Percentiles rank a stretch among this genome's conserved stretches.
These are phyloP conservation scores for Pseudogymnoascus verrucosus DNA, from an alignment of 2,329 filamentous ascomycete species.

Conservation along the genomic window DNA sequence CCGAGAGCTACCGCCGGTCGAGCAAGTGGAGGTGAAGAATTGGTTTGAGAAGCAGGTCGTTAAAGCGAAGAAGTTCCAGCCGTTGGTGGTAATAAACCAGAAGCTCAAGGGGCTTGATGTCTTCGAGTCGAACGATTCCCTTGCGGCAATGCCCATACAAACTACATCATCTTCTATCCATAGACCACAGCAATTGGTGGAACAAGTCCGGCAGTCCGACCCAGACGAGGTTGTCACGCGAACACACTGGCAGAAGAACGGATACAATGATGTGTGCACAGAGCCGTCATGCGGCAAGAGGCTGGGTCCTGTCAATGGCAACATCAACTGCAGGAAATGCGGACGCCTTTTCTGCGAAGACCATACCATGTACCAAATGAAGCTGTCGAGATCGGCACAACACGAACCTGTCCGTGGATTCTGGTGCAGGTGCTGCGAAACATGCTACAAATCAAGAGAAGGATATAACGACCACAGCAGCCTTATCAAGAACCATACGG, in stretches of 20 bases:
- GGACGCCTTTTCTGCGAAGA: slow-evolving; percentile 92
- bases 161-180: slow-evolving; percentile 28
- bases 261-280: slow-evolving; percentile 69
- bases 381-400: slow-evolving; percentile 77
- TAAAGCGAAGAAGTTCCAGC: slow-evolving; percentile 69
- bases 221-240: slow-evolving; percentile 86
- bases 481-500: slow-evolving; percentile 61
- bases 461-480: slow-evolving; percentile 90
- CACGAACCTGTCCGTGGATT: slow-evolving; percentile 85
- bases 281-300: slow-evolving; percentile 79
- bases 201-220: slow-evolving; percentile 38
- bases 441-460: slow-evolving; percentile 94
- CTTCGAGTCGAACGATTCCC: slow-evolving; percentile 63
- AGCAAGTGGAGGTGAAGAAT: slow-evolving; percentile 70
- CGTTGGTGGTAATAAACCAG: slow-evolving; percentile 64
- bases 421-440: slow-evolving; percentile 95
- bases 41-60: slow-evolving; percentile 71
- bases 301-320: slow-evolving; percentile 71
- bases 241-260: slow-evolving; percentile 78
- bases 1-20: slow-evolving; percentile 61
- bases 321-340: slow-evolving; percentile 88
- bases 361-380: slow-evolving; percentile 99
- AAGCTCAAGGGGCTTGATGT: slow-evolving; percentile 68
- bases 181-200: slow-evolving; percentile 15
- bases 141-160: slow-evolving; percentile 27